These are phyloP conservation scores for Trebouxia sp. DNA, from an alignment of 139 green algal genomes.

Conservation along the genomic window DNA sequence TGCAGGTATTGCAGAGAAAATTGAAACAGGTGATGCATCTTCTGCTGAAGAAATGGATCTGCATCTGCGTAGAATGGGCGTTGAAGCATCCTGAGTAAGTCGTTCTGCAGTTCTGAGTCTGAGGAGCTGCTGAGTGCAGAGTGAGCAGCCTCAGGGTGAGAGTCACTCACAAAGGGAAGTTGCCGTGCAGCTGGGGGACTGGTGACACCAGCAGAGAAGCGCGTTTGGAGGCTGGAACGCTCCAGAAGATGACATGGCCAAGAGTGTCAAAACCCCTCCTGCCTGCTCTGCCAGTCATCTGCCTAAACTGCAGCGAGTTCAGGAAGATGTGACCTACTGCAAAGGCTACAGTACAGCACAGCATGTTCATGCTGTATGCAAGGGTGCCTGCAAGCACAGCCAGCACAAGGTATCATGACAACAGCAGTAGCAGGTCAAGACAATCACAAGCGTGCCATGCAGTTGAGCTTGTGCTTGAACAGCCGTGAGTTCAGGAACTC, in stretches of 20 bases:
- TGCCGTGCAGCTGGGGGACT: slow-evolving; percentile 31
- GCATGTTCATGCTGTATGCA: slow-evolving; percentile 66
- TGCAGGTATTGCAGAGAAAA: slow-evolving; percentile 35
- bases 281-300: slow-evolving; percentile 59
- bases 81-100: slow-evolving; percentile 26
- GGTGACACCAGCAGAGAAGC: slow-evolving; percentile 22
- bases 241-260: slow-evolving; percentile 39
- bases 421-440: too few relatives aligned
- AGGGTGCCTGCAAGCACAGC: slow-evolving; percentile 45
- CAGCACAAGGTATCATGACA: background rate
- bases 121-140: background rate
- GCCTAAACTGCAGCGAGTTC: slow-evolving; percentile 50
- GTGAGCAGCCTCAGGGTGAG: slow-evolving; percentile 26
- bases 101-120: slow-evolving; percentile 6
- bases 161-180: slow-evolving; percentile 35
- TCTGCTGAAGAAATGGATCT: slow-evolving; percentile 26
- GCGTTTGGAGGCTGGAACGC: background rate
- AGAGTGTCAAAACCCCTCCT: slow-evolving; percentile 41
- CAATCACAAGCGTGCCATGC: too few relatives aligned
- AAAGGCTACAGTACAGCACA: slow-evolving; percentile 52
- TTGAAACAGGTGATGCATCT: slow-evolving; percentile 43
- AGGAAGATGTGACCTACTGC: slow-evolving; percentile 50
- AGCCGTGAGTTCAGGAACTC: slow-evolving; percentile 53
- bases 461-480: too few relatives aligned
- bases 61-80: slow-evolving; percentile 28